phyloP scores from a whole-genome alignment of 805 yeast species.

The Starmerella geochares region DNA sequence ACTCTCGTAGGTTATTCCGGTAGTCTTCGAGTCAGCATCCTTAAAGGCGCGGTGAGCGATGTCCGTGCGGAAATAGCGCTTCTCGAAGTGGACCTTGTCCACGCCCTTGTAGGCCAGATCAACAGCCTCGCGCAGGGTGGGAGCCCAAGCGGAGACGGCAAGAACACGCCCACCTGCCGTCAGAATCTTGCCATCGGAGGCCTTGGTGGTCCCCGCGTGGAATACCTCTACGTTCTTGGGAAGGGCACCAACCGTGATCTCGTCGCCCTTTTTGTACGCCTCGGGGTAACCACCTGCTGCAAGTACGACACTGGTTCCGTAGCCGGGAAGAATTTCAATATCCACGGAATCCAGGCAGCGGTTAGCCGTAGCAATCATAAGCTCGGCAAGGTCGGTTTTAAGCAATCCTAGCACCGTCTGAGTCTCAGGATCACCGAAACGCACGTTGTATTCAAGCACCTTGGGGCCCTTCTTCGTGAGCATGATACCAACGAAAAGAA shows the following conservation, averaged over 20 bases:
- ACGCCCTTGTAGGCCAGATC: constrained; percentile 80
- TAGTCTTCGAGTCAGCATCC: constrained; percentile 31
- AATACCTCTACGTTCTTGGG: constrained; percentile 63
- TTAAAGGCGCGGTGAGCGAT: constrained; percentile 95
- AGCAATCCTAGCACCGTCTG: constrained; percentile 89
- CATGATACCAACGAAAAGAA: constrained; percentile 91
- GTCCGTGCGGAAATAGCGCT: constrained; percentile 78
- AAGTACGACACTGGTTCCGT: constrained; percentile 85
- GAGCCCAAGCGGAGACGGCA: constrained; percentile 81
- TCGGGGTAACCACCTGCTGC: constrained; percentile 98
- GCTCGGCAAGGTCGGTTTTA: constrained; percentile 85
- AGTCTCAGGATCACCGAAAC: constrained; percentile 99
- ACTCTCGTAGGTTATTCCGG: constrained; percentile 69
- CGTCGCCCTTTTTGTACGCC: constrained; percentile 73
- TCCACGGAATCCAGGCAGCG: constrained; percentile 81
- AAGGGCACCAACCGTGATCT: constrained; percentile 43
- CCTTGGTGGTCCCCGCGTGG: constrained; percentile 86
- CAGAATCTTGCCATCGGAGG: constrained; percentile 46
- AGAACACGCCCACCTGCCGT: constrained; percentile 96
- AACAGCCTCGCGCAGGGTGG: constrained; percentile 68
- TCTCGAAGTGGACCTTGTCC: constrained; percentile 56
- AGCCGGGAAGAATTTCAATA: constrained; percentile 41
- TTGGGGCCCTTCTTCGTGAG: constrained; percentile 81
- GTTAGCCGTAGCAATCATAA: constrained; percentile 87
- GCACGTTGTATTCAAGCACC: constrained; percentile 90